These are phyloP conservation scores for Oryza rufipogon DNA, from an alignment of 176 grass and related monocot species.

Conservation along the genomic window DNA sequence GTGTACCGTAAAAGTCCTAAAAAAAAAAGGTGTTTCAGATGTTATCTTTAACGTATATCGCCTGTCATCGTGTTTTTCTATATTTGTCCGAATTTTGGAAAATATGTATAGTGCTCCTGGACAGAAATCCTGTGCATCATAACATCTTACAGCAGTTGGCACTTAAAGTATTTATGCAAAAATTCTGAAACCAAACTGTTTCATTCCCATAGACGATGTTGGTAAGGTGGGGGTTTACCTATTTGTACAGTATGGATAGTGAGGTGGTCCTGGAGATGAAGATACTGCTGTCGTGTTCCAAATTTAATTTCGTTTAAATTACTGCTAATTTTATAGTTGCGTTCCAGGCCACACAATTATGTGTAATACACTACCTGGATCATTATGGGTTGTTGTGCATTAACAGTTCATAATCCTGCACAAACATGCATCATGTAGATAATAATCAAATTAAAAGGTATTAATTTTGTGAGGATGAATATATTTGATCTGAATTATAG, in stretches of 20 bases:
- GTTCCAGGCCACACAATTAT: neutral
- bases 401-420: neutral
- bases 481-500: no score
- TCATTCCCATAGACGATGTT: neutral
- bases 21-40: neutral
- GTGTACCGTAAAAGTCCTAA: no score
- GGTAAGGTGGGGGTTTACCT: neutral
- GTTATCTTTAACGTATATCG: neutral
- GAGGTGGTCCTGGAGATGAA: constrained; percentile 4
- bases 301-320: neutral
- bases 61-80: neutral
- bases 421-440: neutral
- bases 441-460: neutral
- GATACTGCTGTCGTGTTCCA: neutral
- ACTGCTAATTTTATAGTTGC: neutral
- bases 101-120: constrained; percentile 42
- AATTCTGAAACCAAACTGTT: constrained; percentile 23
- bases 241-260: constrained; percentile 8
- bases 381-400: neutral
- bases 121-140: constrained; percentile 25
- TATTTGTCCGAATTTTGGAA: constrained; percentile 46
- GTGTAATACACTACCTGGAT: neutral
- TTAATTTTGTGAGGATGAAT: no score
- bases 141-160: constrained; percentile 21
- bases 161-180: constrained; percentile 37